These are phyloP conservation scores for Bruguiera parviflora DNA, from an alignment of 345 rosid species.

Conservation along the genomic window DNA sequence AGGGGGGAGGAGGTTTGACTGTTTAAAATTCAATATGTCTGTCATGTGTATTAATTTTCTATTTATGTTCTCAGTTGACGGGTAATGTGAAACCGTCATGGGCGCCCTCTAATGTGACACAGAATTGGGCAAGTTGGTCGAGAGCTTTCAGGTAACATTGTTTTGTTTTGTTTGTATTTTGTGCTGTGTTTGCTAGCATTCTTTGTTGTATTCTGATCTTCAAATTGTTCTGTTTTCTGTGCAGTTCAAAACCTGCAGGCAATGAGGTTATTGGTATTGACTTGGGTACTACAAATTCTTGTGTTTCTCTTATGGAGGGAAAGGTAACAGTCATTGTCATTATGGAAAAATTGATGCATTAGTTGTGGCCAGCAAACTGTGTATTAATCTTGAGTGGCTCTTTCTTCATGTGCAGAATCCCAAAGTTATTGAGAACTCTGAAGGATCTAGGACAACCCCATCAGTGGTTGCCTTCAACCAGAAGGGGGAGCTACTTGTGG, in stretches of 20 bases:
- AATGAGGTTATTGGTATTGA: conserved; percentile 92
- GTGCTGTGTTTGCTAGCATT: background rate
- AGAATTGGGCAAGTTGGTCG: conserved; percentile 44
- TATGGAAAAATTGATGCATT: background rate
- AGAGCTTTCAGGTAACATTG: conserved; percentile 73
- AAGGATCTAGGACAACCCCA: conserved; percentile 38
- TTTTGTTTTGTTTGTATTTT: background rate
- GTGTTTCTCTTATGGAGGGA: conserved; percentile 99
- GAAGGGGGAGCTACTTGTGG: conserved; percentile 34
- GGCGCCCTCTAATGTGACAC: conserved; percentile 37
- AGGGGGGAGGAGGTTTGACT: no score
- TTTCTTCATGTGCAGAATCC: conserved; percentile 21
- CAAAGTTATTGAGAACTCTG: conserved; percentile 37
- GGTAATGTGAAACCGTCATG: conserved; percentile 47
- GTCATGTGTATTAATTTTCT: background rate
- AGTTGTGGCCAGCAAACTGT: background rate
- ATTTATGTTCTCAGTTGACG: conserved; percentile 41
- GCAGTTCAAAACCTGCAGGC: conserved; percentile 79
- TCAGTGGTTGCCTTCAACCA: conserved; percentile 33
- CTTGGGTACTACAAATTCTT: conserved; percentile 95
- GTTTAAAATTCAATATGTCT: no score
- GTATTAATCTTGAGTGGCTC: background rate
- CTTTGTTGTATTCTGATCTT: background rate
- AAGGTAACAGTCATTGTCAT: conserved; percentile 41
- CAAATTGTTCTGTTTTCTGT: background rate